Evolutionary conservation across 495 filamentous ascomycete species (phyloP), one percentile per base, ranked within the genome.

Genomic region (Trichoderma asperelloides): DNA sequence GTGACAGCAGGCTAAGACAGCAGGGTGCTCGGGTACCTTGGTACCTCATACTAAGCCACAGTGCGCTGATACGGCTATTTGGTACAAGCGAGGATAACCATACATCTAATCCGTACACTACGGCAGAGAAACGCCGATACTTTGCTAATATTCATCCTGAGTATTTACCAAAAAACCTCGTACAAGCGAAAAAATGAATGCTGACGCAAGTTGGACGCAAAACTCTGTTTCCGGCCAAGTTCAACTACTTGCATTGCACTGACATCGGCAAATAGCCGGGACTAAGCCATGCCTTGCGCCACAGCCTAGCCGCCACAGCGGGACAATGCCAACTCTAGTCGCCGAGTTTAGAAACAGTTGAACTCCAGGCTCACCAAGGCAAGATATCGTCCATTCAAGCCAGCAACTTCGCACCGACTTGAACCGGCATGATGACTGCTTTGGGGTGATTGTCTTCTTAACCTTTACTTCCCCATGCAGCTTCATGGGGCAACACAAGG

Each of bases 261-360:
- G 55, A 9, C 27, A 27, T 28, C 21, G 55, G 55, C 27, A 60
- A 60, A 60, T 60, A 60, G 27, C 55, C 55, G 55, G 55, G 25
- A 1, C 21, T 60, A 15, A 60, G 55, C 55, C 55, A 60, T 60
- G 55, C 55, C n/a, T 28, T 30, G 55, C 55, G 55, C 55, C 55
- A 60, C 55, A 60, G 55, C 55, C 55, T 18, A 21, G 55, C 55
- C 27, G 55, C 55, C 55, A 60, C 55, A 60, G 55, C 55, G 55
- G 55, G 55, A 60, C 55, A 60, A 60, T 11, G 55, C 21, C 55
- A 60, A 60, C 23, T 60, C 55, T 27, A 60, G 55, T 27, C 55
- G 27, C 55, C 55, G 25, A 60, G 55, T 60, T 60, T n/a, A 30
- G 55, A 60, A 60, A 28, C 55, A 27, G 18, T 28, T 60, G 55